These are phyloP conservation scores for Neurospora sp. DNA, from an alignment of 495 filamentous ascomycete species.

Conservation along the genomic window DNA sequence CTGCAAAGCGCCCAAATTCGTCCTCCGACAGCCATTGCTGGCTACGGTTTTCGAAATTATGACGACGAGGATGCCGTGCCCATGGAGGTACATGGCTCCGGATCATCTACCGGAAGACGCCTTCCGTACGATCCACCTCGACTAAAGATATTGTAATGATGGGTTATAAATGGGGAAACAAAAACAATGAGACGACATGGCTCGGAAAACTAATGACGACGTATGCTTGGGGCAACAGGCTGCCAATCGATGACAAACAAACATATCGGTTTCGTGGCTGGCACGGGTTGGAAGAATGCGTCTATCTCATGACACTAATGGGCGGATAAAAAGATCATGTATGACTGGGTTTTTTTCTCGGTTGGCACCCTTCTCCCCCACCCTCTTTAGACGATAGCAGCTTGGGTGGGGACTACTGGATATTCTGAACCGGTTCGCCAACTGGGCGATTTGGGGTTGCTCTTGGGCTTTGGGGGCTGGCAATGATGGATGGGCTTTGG, in stretches of 20 bases:
- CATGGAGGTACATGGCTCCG: background rate
- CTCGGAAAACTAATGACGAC: constrained; percentile 18
- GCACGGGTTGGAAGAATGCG: background rate
- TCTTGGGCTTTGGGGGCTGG: background rate
- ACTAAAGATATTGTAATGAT: constrained; percentile 12
- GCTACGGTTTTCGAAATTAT: background rate
- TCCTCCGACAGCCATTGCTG: background rate
- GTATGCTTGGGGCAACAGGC: constrained; percentile 2
- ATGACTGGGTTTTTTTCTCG: background rate
- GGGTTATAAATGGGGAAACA: constrained; percentile 19
- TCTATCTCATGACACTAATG: background rate
- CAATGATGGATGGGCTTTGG: background rate
- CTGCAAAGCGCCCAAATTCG: background rate
- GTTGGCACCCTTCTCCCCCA: background rate
- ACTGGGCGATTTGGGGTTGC: background rate
- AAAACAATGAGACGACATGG: constrained; percentile 8
- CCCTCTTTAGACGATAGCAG: background rate
- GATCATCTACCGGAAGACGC: background rate
- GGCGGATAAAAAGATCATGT: background rate
- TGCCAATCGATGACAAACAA: background rate
- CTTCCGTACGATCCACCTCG: background rate
- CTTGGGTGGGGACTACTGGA: background rate
- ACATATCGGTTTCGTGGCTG: background rate
- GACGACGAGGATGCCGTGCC: background rate
- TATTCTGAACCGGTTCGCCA: background rate